These are phyloP conservation scores for Solanum megistacrolobum DNA, from an alignment of 257 asterid species.

Conservation along the genomic window DNA sequence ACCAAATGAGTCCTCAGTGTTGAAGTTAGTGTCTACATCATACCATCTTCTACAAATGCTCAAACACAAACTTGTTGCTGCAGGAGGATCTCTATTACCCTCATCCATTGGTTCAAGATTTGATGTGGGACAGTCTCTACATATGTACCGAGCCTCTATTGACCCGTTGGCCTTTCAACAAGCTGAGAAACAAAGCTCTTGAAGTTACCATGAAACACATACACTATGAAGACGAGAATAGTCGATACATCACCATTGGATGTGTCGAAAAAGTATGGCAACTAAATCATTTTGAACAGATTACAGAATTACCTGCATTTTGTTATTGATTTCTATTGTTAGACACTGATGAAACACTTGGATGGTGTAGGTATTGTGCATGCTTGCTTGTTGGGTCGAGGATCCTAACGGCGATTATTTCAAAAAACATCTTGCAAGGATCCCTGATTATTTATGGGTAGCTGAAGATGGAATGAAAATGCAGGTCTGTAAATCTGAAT, in stretches of 20 bases:
- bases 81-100: conserved; percentile 77
- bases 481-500: conserved; percentile 35
- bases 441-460: conserved; percentile 69
- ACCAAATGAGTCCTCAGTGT: neutral
- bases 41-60: neutral
- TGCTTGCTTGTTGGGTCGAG: conserved; percentile 81
- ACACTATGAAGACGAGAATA: conserved; percentile 66
- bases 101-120: conserved; percentile 60
- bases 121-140: conserved; percentile 59
- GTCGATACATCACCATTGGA: conserved; percentile 66
- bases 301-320: neutral
- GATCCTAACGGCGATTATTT: conserved; percentile 67
- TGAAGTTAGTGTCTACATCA: neutral
- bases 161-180: conserved; percentile 68
- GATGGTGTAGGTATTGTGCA: conserved; percentile 32
- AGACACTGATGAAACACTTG: neutral
- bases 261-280: conserved; percentile 44
- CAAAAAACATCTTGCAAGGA: conserved; percentile 66
- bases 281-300: neutral
- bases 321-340: neutral
- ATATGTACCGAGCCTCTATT: conserved; percentile 50
- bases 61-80: neutral
- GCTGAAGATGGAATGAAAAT: conserved; percentile 85
- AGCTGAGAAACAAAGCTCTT: conserved; percentile 53
- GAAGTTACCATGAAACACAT: conserved; percentile 59